Base-by-base conservation (phyloP, 148 eudicot species). In the Fagopyrum tataricum region DNA sequence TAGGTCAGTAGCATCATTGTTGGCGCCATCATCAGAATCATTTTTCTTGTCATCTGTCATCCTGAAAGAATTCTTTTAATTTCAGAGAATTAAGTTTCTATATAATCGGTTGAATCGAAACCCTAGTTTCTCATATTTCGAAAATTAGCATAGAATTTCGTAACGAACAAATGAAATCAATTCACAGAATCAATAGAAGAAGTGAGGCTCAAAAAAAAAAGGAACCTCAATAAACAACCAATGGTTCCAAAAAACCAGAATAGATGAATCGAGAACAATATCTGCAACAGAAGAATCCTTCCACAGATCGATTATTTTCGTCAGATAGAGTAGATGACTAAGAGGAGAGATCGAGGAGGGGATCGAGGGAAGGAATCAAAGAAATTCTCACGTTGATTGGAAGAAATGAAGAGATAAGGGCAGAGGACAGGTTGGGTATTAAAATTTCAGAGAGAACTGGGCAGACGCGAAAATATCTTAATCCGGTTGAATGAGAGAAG, bases 41-140 rank as follows among this genome's bases (percentile, higher is more conserved):
- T 81, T 82, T 75, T 80, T 74, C 58, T 80, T 81, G 7, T 77
- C 73, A 31, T 83, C 79, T 47, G 78, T 78, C 90, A 86, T 88
- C 68, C 11, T 51, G 37, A 31, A 31, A 31, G 37, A 31, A 31
- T 31, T 31, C 37, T 31, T 31, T 10, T 13, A 44, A 21, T 31
- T 64, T 20, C 9, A 15, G 6, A 14, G 8, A 31, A 64, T 37
- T 5, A 37, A 31, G 69, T 64, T 64, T 37, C 69, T 31, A 64
- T 37, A 14, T 37, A 39, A 64, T 64, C 20, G 40, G 17, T 61
- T 24, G 9, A 31, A 31, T 31, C 37, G 37, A 31, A 31, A 64
- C 43, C 69, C 69, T 64, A 64, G 43, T 64, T 31, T 64, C 43
- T 64, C 69, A 39, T 37, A 18, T 55, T 39, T 31, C 37, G 42